Evolutionary conservation across 768 basidiomycete genomes (phyloP).

Genomic region (Kwoniella sp.): DNA sequence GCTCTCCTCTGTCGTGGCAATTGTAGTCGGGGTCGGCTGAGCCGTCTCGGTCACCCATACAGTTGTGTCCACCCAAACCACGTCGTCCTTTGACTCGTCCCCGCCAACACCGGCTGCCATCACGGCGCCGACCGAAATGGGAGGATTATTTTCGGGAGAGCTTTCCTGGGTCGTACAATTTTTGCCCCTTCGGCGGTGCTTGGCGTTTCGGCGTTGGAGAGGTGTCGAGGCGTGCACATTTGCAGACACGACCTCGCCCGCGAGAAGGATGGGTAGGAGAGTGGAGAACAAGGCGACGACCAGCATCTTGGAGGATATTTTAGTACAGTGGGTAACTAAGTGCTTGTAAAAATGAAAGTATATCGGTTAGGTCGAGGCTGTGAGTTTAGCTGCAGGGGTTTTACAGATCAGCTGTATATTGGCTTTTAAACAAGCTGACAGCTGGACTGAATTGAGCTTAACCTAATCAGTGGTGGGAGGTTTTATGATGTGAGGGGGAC

Average conservation of each 20-base stretch:
- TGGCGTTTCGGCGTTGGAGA: not conserved
- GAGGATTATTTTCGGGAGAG: not conserved
- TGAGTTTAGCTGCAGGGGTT: not conserved
- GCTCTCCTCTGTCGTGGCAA: not conserved
- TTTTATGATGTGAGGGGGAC: too few relatives aligned
- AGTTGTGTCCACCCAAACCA: conserved; percentile 5
- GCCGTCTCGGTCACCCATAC: conserved; percentile 3
- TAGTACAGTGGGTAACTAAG: not conserved
- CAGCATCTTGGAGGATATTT: conserved; percentile 17
- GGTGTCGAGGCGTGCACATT: conserved; percentile 10
- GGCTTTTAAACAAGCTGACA: too few relatives aligned
- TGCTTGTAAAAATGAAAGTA: not conserved
- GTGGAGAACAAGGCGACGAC: conserved; percentile 17
- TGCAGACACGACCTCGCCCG: conserved; percentile 6
- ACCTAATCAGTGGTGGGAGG: too few relatives aligned
- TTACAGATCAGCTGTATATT: too few relatives aligned
- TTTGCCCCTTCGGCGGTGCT: conserved; percentile 1
- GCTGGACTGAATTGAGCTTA: too few relatives aligned
- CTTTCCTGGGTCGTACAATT: not conserved
- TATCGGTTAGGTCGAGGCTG: not conserved
- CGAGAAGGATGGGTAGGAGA: conserved; percentile 7
- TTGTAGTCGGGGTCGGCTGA: not conserved
- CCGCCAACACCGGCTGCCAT: not conserved
- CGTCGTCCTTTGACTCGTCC: not conserved
- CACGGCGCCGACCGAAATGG: not conserved